phyloP scores from a whole-genome alignment of 148 eudicot genomes.

The Chenopodium berlandieri region DNA sequence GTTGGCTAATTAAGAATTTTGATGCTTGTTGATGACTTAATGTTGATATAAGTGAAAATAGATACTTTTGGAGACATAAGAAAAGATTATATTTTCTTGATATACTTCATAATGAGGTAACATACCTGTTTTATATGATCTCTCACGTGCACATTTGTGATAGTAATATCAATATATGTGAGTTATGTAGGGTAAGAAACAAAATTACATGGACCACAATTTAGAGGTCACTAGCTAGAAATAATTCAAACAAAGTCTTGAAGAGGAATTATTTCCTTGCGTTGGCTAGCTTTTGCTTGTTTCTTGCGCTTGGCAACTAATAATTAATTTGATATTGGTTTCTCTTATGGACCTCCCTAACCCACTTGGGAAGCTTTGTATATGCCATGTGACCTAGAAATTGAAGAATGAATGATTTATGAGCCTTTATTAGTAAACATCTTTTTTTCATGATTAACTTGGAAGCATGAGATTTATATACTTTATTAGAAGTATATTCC shows the following conservation, averaged over 20 bases:
- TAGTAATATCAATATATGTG: too few species aligned
- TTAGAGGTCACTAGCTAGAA: not conserved
- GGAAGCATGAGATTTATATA: not conserved
- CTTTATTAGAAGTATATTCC: too few species aligned
- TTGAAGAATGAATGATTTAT: conserved; percentile 5
- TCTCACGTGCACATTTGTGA: not conserved
- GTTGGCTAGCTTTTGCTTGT: conserved; percentile 6
- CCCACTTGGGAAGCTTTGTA: not conserved
- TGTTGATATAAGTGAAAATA: too few species aligned
- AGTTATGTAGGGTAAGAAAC: not conserved
- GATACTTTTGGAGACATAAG: too few species aligned
- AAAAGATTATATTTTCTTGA: too few species aligned
- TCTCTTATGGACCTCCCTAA: not conserved
- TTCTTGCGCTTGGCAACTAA: conserved; percentile 13
- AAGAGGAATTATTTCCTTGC: not conserved
- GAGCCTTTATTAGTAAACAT: conserved; percentile 5
- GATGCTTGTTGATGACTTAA: too few species aligned
- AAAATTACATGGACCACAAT: not conserved
- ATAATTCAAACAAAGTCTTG: not conserved
- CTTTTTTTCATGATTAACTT: conserved; percentile 4
- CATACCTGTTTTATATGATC: too few species aligned
- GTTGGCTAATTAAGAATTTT: too few species aligned
- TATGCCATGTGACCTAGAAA: conserved; percentile 20
- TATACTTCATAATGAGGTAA: too few species aligned
- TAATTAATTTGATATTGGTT: conserved; percentile 1